A percentile compares a stretch with the other conserved stretches of the same genome.
phyloP scores from a whole-genome alignment of 176 grass and related monocot species.

The Rhipidocladum racemiflorum region DNA sequence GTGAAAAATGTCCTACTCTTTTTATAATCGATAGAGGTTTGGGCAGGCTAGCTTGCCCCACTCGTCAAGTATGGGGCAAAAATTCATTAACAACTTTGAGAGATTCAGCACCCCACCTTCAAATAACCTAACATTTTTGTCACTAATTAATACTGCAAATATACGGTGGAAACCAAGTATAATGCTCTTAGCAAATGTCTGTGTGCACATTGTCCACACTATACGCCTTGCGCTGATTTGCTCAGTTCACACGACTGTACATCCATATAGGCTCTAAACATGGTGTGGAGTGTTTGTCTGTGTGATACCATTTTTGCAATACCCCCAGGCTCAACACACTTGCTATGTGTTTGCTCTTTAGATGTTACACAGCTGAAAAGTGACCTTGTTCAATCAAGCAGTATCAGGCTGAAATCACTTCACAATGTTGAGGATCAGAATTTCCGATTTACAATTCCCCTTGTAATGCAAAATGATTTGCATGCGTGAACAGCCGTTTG shows the following conservation, averaged over 20 bases:
- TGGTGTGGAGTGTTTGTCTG: neutral
- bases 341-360: neutral
- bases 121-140: neutral
- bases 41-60: neutral
- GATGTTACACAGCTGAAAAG: neutral
- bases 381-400: neutral
- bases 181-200: neutral
- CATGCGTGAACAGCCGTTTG: neutral
- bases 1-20: neutral
- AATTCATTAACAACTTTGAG: neutral
- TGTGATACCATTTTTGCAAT: neutral
- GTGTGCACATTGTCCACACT: neutral
- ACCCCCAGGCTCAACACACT: neutral
- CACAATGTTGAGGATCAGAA: neutral
- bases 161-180: neutral
- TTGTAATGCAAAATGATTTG: neutral
- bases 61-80: neutral
- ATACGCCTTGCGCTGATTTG: neutral
- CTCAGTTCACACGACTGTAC: neutral
- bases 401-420: neutral
- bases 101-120: neutral
- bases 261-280: neutral
- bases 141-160: neutral
- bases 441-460: neutral
- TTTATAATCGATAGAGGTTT: neutral